phyloP scores from a whole-genome alignment of 345 rosid species.

The Arabis hirsuta region DNA sequence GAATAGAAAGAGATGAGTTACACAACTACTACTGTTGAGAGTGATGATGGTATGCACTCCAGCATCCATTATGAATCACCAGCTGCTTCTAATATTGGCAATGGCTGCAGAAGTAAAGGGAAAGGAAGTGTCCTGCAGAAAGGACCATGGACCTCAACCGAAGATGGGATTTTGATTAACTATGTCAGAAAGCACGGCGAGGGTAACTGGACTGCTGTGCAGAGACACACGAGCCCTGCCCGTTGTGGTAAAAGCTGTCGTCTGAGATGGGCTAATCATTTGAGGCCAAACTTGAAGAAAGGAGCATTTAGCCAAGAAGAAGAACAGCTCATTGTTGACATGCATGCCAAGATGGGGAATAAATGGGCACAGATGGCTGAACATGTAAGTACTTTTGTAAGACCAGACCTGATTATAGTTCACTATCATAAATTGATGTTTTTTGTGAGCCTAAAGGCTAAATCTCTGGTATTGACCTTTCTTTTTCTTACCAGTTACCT shows the following conservation, averaged over 20 bases:
- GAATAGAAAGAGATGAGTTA: constrained; percentile 69
- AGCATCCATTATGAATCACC: constrained; percentile 62
- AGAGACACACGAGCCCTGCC: constrained; percentile 78
- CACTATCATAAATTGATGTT: neutral
- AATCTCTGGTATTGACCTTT: constrained; percentile 1
- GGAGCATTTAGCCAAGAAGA: constrained; percentile 93
- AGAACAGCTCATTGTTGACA: constrained; percentile 85
- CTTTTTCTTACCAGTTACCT: constrained; percentile 63
- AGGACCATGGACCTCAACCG: constrained; percentile 99
- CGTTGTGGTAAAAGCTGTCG: constrained; percentile 99
- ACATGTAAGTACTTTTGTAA: constrained; percentile 56
- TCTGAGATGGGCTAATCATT: constrained; percentile 95
- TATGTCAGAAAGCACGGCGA: constrained; percentile 96
- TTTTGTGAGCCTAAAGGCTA: constrained; percentile 2
- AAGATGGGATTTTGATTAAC: constrained; percentile 84
- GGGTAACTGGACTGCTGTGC: constrained; percentile 97
- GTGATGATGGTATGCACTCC: constrained; percentile 62
- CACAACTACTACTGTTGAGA: constrained; percentile 49
- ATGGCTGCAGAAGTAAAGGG: constrained; percentile 50
- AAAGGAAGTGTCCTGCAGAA: constrained; percentile 69
- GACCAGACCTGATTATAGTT: neutral
- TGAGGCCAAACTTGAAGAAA: constrained; percentile 97
- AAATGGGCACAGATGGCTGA: constrained; percentile 99
- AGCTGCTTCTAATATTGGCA: constrained; percentile 51
- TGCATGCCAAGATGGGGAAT: constrained; percentile 96